phyloP scores from a whole-genome alignment of 2,329 filamentous ascomycete species.

The Beauveria australis region DNA sequence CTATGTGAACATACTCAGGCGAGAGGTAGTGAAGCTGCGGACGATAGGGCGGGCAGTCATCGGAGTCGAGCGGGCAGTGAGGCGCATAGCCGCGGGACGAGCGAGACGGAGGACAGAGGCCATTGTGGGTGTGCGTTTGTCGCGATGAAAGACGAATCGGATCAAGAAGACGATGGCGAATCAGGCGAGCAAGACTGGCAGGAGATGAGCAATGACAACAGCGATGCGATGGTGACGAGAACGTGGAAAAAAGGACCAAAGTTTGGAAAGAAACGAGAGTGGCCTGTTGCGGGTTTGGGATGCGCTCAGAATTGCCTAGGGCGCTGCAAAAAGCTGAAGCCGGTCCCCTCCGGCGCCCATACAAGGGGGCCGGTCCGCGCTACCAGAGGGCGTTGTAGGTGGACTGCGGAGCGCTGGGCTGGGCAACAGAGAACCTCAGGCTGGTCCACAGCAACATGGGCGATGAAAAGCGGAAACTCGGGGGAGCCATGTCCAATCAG shows the following conservation, averaged over 20 bases:
- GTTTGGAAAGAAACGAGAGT: neutral
- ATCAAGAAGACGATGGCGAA: neutral
- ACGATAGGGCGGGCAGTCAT: slow-evolving; percentile 31
- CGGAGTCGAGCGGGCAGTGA: slow-evolving; percentile 28
- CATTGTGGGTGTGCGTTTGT: slow-evolving; percentile 32
- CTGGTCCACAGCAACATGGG: neutral
- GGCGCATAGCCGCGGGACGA: slow-evolving; percentile 35
- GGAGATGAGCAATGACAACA: neutral
- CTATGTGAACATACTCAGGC: slow-evolving; percentile 23
- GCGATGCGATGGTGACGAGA: neutral
- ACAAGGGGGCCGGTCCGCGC: neutral
- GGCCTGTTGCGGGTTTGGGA: slow-evolving; percentile 8
- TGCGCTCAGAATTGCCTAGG: neutral
- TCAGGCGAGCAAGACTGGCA: neutral
- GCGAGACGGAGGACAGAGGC: slow-evolving; percentile 50
- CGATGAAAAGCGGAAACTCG: neutral
- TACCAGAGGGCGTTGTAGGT: neutral
- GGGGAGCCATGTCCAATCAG: neutral
- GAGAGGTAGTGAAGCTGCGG: slow-evolving; percentile 32
- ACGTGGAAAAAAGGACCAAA: slow-evolving; percentile 8
- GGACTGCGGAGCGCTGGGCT: neutral
- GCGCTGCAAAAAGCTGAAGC: neutral
- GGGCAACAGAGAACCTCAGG: neutral
- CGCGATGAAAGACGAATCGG: neutral
- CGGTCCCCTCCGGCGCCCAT: slow-evolving; percentile 7